Evolutionary conservation across 2,329 filamentous ascomycete genomes (phyloP), one percentile per base, ranked within the genome.

Genomic region (Aspergillus brasiliensis): DNA sequence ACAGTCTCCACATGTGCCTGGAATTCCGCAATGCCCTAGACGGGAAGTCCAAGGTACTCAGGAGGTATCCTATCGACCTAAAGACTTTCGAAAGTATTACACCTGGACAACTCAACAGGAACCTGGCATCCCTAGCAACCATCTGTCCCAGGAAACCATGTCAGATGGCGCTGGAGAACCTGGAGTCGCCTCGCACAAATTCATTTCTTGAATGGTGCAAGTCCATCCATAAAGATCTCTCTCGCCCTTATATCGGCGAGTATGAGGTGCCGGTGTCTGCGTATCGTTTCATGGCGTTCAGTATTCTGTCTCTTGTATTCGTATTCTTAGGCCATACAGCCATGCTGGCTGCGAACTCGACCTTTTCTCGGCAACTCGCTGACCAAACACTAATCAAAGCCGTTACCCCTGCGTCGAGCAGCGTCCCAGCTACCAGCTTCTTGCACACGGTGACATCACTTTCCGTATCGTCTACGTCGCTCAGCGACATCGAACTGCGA

Each of bases 51-150:
- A 65, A 66, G 10, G 69, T 78, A 17, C 54, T 78, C 38, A 71
- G 69, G 65, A 75, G 70, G 46, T 80, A 70, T 59, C 80, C 80
- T 13, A 78, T 82, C 58, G 79, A 82, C 61, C 62, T 82, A 49
- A 72, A 74, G 60, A 80, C 78, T 0, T 82, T 82, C 55, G 72
- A 81, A 63, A 79, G 76, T 58, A 79, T 82, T 61, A 75, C 80
- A 13, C 75, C 80, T 11, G 67, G 73, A 11, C 79, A 81, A 51
- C 70, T 82, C 27, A 82, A 81, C 63, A 71, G 77, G 34, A 81
- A 82, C 58, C 65, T 82, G 23, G 78, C 79, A 28, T 80, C 76
- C 21, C 69, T 81, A 38, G 73, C 71, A 42, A 69, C 67, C 19
- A 68, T 73, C 28, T 73, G 72, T 59, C 66, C 70, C 21, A 72